A percentile compares a stretch with the other conserved stretches of the same genome.
phyloP scores from a whole-genome alignment of 495 filamentous ascomycete genomes.

The Physcia stellaris region DNA sequence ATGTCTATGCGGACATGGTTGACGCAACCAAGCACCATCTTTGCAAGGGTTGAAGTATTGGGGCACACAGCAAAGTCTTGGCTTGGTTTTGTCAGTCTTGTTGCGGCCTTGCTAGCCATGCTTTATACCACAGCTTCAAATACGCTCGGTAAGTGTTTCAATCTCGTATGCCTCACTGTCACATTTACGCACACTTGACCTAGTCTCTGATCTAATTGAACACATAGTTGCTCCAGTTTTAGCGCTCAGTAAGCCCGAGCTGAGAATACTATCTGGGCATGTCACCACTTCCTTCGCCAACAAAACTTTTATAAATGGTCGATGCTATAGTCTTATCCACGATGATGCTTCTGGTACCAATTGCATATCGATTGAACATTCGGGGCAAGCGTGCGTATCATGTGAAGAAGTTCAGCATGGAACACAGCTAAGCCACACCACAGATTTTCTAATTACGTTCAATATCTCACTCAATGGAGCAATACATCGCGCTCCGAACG shows the following conservation, averaged over 20 bases:
- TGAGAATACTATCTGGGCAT: slow-evolving; percentile 32
- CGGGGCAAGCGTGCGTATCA: slow-evolving; percentile 35
- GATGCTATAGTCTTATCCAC: slow-evolving; percentile 47
- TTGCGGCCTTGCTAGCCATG: slow-evolving; percentile 46
- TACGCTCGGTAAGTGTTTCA: slow-evolving; percentile 33
- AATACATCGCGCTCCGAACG: slow-evolving; percentile 2
- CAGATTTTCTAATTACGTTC: slow-evolving; percentile 8
- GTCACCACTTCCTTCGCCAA: slow-evolving; percentile 49
- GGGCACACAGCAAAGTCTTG: slow-evolving; percentile 44
- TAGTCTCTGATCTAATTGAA: too few relatives aligned
- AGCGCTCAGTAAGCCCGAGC: slow-evolving; percentile 32
- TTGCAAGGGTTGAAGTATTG: slow-evolving; percentile 49
- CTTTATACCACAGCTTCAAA: slow-evolving; percentile 64
- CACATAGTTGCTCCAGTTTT: slow-evolving; percentile 51
- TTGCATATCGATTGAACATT: slow-evolving; percentile 51
- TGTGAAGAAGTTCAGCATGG: neutral
- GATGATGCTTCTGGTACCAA: slow-evolving; percentile 30
- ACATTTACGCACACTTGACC: too few relatives aligned
- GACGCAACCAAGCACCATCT: slow-evolving; percentile 48
- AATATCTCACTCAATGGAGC: slow-evolving; percentile 7
- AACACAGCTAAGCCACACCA: too few relatives aligned
- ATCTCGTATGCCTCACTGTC: neutral
- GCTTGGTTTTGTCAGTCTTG: slow-evolving; percentile 42
- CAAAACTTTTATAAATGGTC: slow-evolving; percentile 30
- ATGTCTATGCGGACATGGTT: slow-evolving; percentile 52